Evolutionary conservation across 2,329 filamentous ascomycete species (phyloP).

Genomic region (Coniochaeta prunicola): DNA sequence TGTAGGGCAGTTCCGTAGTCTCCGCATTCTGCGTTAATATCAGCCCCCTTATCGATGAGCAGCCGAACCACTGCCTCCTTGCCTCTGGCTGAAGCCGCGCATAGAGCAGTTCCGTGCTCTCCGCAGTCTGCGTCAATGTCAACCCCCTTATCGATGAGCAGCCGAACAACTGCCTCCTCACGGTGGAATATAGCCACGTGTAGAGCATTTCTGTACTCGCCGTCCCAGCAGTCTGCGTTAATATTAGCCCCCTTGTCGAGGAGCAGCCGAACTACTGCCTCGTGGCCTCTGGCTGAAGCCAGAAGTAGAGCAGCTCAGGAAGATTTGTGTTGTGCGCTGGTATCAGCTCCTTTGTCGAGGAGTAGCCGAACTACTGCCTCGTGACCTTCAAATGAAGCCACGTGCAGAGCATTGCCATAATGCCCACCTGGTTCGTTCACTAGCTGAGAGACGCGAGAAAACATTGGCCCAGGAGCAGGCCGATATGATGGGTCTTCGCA

Average conservation of each 20-base stretch:
- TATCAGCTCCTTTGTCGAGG: neutral
- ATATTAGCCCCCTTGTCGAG: neutral
- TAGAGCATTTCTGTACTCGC: neutral
- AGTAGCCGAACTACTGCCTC: neutral
- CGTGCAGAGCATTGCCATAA: neutral
- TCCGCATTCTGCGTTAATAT: neutral
- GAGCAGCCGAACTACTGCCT: neutral
- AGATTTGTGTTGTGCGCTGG: neutral
- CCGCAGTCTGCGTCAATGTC: neutral
- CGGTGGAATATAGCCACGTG: neutral
- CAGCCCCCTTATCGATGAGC: neutral
- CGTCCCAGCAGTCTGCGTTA: neutral
- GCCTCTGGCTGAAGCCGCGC: neutral
- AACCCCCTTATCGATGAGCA: neutral
- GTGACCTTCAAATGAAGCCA: neutral
- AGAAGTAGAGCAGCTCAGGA: neutral
- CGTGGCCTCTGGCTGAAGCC: neutral
- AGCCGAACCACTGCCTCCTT: neutral
- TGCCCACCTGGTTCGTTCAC: neutral
- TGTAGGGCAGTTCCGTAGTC: neutral
- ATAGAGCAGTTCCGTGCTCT: neutral
- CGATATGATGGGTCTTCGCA: neutral
- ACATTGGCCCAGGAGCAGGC: neutral
- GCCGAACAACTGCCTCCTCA: neutral
- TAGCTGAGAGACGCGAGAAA: too few species aligned